Conservation (phyloP, 2,329 filamentous ascomycete genomes). For the Pestalotiopsis sp. region DNA sequence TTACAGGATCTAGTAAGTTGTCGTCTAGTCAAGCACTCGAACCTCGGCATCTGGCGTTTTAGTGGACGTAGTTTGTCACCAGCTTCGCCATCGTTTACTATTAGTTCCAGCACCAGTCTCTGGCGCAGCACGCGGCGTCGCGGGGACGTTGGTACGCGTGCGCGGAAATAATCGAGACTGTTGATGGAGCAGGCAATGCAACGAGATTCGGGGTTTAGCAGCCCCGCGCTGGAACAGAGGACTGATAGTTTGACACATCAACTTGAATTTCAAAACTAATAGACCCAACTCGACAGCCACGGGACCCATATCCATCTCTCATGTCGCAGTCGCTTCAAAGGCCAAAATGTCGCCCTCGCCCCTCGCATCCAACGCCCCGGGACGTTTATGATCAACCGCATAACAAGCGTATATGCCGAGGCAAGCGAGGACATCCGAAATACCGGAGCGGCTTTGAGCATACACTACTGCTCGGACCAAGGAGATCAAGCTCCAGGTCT, state of each 20-base stretch:
- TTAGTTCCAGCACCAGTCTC: not conserved
- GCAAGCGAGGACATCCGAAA: too few relatives aligned
- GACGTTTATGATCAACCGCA: too few relatives aligned
- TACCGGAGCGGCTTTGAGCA: too few relatives aligned
- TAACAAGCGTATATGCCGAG: too few relatives aligned
- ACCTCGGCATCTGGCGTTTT: not conserved
- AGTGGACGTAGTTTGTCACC: not conserved
- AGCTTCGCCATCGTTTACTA: not conserved
- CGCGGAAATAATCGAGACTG: not conserved
- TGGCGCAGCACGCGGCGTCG: not conserved
- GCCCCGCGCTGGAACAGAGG: not conserved
- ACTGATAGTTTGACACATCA: not conserved
- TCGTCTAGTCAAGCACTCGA: not conserved
- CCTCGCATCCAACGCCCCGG: too few relatives aligned
- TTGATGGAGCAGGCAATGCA: not conserved
- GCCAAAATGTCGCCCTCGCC: too few relatives aligned
- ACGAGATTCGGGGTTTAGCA: not conserved
- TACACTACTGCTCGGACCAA: too few relatives aligned
- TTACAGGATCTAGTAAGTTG: not conserved
- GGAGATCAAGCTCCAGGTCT: too few relatives aligned
- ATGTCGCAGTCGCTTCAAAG: not conserved
- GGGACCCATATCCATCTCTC: not conserved
- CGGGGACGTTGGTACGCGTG: not conserved
- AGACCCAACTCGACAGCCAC: not conserved
- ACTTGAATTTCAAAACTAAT: not conserved